Evolutionary conservation across 768 basidiomycete genomes (phyloP).

Genomic region (Kwoniella shandongensis): DNA sequence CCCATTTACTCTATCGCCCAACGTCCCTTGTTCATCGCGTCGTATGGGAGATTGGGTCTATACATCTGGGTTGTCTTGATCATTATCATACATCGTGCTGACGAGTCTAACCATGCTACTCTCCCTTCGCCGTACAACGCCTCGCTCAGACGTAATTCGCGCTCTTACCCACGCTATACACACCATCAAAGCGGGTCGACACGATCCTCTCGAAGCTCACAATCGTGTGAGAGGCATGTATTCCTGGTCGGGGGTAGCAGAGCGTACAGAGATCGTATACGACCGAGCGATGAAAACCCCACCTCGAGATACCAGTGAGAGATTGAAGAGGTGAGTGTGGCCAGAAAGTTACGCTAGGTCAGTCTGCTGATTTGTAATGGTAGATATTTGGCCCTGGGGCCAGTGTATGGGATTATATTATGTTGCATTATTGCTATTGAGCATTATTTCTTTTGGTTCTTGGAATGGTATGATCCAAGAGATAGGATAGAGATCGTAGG

Average conservation of each 20-base stretch:
- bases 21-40: too few species aligned
- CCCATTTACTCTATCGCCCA: not conserved
- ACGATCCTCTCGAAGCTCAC: slow-evolving; percentile 75
- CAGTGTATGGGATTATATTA: slow-evolving; percentile 81
- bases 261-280: slow-evolving; percentile 82
- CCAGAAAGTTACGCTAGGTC: too few species aligned
- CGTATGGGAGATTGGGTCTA: too few species aligned
- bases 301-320: slow-evolving; percentile 70
- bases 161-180: slow-evolving; percentile 78
- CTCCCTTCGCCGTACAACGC: too few species aligned
- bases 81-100: too few species aligned
- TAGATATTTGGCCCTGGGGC: slow-evolving; percentile 70
- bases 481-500: slow-evolving; percentile 73
- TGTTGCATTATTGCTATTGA: slow-evolving; percentile 84
- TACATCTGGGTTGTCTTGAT: too few species aligned
- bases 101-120: too few species aligned
- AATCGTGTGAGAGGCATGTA: slow-evolving; percentile 77
- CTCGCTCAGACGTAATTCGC: slow-evolving; percentile 72
- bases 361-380: not conserved
- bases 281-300: slow-evolving; percentile 63
- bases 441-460: slow-evolving; percentile 77
- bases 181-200: slow-evolving; percentile 65
- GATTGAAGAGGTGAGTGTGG: slow-evolving; percentile 68
- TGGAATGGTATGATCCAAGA: slow-evolving; percentile 70
- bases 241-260: slow-evolving; percentile 76